Base-by-base conservation (phyloP, 176 grass and related monocot genomes). In the Thalia dealbata region DNA sequence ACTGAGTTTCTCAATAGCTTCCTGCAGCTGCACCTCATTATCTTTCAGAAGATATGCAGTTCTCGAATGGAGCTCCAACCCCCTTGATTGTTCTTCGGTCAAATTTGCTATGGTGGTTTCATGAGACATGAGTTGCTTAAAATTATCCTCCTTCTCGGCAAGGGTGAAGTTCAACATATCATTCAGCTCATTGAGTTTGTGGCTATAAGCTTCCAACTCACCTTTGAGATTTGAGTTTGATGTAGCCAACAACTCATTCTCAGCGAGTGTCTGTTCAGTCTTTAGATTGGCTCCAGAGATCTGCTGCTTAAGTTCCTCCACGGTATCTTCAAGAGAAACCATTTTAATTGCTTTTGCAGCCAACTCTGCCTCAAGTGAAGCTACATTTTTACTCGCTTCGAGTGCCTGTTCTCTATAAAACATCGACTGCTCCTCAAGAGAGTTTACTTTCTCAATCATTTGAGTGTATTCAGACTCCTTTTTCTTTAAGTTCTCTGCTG, bases 291-390 rank as follows among this genome's bases (percentile, higher is more conserved):
- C 66, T 84, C 78, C 73, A 16, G 92, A 83, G 29, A 74, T 64
- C 64, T 81, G 82, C 56, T 25, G 73, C 76, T 87, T 80, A 62
- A 87, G 74, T 58, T 81, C 85, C 68, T 87, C 82, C 82, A 85
- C 71, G 67, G 69, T 88, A 58, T 75, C 71, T 66, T 85, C 84
- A 78, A 80, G 85, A 75, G 74, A 82, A 78, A 86, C 81, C 14
- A 96, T 79, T 75, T 89, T 86, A 18, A 78, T 59, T 78, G 82
- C 89, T 82, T 88, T 90, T 25, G 82, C 79, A 78, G 87, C 87
- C 10, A 92, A 82, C 74, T 96, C 92, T 58, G 81, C 81, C 78
- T 90, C 84, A 35, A 96, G 82, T 51, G 87, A 90, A 14, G 91
- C 79, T 6, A 84, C 76, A 41, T 90, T 86, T 76, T 88, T 82